Evolutionary conservation across 768 basidiomycete species (phyloP), one percentile per base, ranked within the genome.

Genomic region (Gyrodon lividus): DNA sequence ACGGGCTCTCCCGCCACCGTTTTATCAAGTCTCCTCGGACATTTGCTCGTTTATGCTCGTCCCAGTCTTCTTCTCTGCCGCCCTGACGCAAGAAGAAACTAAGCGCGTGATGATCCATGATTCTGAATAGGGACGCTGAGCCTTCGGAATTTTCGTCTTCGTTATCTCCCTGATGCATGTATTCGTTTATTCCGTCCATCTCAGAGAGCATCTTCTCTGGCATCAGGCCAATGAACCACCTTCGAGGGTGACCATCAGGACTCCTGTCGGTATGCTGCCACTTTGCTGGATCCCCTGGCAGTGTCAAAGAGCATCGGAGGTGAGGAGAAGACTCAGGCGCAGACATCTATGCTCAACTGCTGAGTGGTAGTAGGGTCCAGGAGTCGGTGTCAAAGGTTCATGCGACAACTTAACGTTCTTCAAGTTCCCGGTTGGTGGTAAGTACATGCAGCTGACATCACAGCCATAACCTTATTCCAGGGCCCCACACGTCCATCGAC

Each of bases 161-260:
- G n/a, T 64, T 64, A 16, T 69, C 45, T 44, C 60, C 46, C 55
- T 64, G 50, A 42, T 37, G 16, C 35, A 50, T 40, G n/a, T 60
- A 49, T 35, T 70, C 50, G 5, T 17, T 9, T 16, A 56, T 61
- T n/a, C 63, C 64, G 56, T 80, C 74, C 40, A 70, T 67, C 45
- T 65, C 67, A 4, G 69, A 69, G 48, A 81, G 68, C 50, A 82
- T 73, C 50, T 76, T 80, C 61, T 85, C 82, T 12, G 88, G 89
- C 74, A 91, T 77, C 4, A 89, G 86, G 0, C 90, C 90, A 39
- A 92, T 74, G 68, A 91, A 91, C 46, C 85, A 66, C 26, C 90
- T 78, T 48, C 74, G 52, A 71, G 72, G 72, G n/a, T 55, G 54
- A 24, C 62, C 67, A 46, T 49, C 19, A n/a, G 43, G 17, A 23